A percentile compares a stretch with the other conserved stretches of the same genome.
Conservation (phyloP, 176 grass and related monocot species). For the Bolboschoenus planiculmis region DNA sequence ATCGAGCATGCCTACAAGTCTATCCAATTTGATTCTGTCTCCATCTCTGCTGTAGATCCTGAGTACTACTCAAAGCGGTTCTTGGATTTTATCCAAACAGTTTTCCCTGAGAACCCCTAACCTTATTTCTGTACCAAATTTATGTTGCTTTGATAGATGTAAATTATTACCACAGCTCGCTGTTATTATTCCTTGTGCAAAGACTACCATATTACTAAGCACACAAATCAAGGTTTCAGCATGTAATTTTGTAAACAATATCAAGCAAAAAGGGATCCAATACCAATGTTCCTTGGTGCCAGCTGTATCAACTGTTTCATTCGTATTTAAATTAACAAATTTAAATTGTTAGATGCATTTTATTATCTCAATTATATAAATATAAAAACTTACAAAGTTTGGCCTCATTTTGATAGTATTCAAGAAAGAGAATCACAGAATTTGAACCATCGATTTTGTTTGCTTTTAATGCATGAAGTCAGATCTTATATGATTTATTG, state of each 20-base stretch:
- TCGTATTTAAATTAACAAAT: neutral
- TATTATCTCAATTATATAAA: neutral
- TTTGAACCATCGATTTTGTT: too few relatives aligned
- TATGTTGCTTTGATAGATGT: conserved; percentile 6
- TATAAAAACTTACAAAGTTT: too few relatives aligned
- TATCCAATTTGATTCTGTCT: conserved; percentile 76
- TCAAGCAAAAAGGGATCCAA: neutral
- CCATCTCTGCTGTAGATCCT: conserved; percentile 76
- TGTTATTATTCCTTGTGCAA: neutral
- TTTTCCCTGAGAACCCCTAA: conserved; percentile 76
- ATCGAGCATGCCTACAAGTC: conserved; percentile 94
- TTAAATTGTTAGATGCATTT: neutral
- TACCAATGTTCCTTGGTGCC: neutral
- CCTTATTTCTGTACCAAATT: neutral
- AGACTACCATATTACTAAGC: neutral
- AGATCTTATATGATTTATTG: too few relatives aligned
- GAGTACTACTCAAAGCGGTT: conserved; percentile 73
- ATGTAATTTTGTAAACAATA: neutral
- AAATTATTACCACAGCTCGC: neutral
- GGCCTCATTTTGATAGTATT: too few relatives aligned
- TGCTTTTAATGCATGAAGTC: too few relatives aligned
- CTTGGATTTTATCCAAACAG: conserved; percentile 73
- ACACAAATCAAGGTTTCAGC: neutral
- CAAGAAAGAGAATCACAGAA: neutral
- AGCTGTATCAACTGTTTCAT: too few relatives aligned